These are phyloP conservation scores for Kwoniella botswanensis DNA, from an alignment of 768 basidiomycete species.

Conservation along the genomic window DNA sequence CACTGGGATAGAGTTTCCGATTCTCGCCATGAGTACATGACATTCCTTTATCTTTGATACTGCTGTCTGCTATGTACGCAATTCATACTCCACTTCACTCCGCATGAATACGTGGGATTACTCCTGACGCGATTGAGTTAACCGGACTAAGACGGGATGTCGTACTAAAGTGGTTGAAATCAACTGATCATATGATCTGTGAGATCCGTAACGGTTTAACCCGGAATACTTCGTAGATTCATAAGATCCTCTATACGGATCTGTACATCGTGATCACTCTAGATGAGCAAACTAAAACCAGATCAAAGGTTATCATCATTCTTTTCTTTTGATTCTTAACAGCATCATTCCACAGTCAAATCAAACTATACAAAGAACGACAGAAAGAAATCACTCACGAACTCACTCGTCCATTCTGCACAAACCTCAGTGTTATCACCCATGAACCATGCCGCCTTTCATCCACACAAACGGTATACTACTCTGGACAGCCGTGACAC, in stretches of 20 bases:
- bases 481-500: constrained; percentile 16
- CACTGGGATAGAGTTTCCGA: not conserved
- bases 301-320: too few species aligned
- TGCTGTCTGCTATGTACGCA: too few species aligned
- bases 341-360: not conserved
- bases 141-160: constrained; percentile 3
- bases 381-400: constrained; percentile 1
- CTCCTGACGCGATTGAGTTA: not conserved
- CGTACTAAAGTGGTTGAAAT: not conserved
- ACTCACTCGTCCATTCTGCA: not conserved
- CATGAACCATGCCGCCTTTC: constrained; percentile 14
- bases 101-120: not conserved
- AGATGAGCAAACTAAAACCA: too few species aligned
- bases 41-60: not conserved
- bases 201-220: not conserved
- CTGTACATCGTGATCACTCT: not conserved
- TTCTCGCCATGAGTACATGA: not conserved
- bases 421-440: not conserved
- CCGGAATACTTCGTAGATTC: not conserved
- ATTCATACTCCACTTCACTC: not conserved
- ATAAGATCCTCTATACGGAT: not conserved
- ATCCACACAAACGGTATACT: constrained; percentile 19
- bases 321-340: not conserved
- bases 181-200: not conserved
- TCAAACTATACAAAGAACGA: not conserved